Conservation (phyloP, 805 yeast species). For the Cyberlindnera xylosilytica region DNA sequence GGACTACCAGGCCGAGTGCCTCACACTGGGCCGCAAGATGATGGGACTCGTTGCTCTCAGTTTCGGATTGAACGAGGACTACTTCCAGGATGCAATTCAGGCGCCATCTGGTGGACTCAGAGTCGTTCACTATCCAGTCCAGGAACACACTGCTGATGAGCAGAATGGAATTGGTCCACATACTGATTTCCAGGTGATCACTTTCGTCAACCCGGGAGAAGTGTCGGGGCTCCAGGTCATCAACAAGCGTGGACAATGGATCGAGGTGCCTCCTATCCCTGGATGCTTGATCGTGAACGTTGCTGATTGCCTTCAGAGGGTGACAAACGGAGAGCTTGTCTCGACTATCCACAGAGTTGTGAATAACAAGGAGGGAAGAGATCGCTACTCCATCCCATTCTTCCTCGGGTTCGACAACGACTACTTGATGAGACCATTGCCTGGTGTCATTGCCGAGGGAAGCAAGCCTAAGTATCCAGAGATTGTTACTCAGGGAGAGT, state of each 20-base stretch:
- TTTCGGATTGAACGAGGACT: slow-evolving; percentile 28
- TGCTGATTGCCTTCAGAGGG: slow-evolving; percentile 37
- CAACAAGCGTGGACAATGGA: slow-evolving; percentile 30
- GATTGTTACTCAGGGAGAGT: slow-evolving; percentile 7
- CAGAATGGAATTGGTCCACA: slow-evolving; percentile 39
- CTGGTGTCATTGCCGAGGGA: slow-evolving; percentile 20
- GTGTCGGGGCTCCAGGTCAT: slow-evolving; percentile 39
- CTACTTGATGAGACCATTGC: slow-evolving; percentile 21
- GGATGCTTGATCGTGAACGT: slow-evolving; percentile 36
- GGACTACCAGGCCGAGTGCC: slow-evolving; percentile 23
- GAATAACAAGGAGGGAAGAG: slow-evolving; percentile 18
- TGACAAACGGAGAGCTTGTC: slow-evolving; percentile 35
- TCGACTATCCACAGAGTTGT: slow-evolving; percentile 41
- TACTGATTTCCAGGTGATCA: slow-evolving; percentile 36
- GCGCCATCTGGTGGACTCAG: slow-evolving; percentile 31
- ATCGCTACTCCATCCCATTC: slow-evolving; percentile 26
- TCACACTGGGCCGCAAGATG: slow-evolving; percentile 26
- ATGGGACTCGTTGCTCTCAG: slow-evolving; percentile 30
- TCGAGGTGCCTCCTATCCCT: slow-evolving; percentile 33
- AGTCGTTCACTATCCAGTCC: slow-evolving; percentile 34
- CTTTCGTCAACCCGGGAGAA: slow-evolving; percentile 34
- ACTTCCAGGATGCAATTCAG: slow-evolving; percentile 24
- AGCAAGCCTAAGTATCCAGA: slow-evolving; percentile 20
- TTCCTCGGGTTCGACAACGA: slow-evolving; percentile 24
- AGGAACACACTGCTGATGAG: slow-evolving; percentile 26